These are phyloP conservation scores for Zostera marina DNA, from an alignment of 116 monocot genomes.

Conservation along the genomic window DNA sequence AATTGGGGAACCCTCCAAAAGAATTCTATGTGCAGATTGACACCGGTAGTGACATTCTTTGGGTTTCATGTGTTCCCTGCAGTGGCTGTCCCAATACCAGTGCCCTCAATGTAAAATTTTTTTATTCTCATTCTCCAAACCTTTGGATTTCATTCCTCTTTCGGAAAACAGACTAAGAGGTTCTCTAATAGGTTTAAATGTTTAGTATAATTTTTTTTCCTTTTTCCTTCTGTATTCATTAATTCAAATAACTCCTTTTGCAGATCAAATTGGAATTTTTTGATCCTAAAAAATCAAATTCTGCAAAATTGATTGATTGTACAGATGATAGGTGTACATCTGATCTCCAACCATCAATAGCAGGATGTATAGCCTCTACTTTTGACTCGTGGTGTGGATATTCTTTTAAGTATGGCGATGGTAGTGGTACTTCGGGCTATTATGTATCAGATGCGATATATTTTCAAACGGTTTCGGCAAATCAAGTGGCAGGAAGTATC, in stretches of 20 bases:
- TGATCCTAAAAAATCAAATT: slow-evolving; percentile 45
- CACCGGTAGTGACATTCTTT: slow-evolving; percentile 89
- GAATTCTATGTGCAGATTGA: slow-evolving; percentile 99
- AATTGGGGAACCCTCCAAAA: slow-evolving; percentile 78
- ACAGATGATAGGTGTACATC: slow-evolving; percentile 46
- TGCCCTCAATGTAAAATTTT: slow-evolving; percentile 61
- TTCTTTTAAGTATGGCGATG: slow-evolving; percentile 90
- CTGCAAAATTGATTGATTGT: slow-evolving; percentile 53
- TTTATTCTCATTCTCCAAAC: background rate
- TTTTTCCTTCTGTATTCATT: background rate
- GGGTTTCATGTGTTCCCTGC: slow-evolving; percentile 83
- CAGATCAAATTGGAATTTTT: slow-evolving; percentile 74
- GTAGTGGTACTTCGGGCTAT: slow-evolving; percentile 85
- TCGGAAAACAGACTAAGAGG: too few species aligned
- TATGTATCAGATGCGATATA: slow-evolving; percentile 71
- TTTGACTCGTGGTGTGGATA: slow-evolving; percentile 34
- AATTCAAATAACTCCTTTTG: background rate
- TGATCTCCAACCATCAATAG: slow-evolving; percentile 39
- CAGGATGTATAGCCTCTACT: slow-evolving; percentile 27
- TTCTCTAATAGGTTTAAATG: too few species aligned
- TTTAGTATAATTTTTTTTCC: background rate
- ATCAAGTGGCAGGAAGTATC: slow-evolving; percentile 39
- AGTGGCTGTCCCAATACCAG: slow-evolving; percentile 64
- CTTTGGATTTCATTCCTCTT: too few species aligned
- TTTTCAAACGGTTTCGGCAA: slow-evolving; percentile 38